Evolutionary conservation across 495 filamentous ascomycete species (phyloP).

Genomic region (Annulohypoxylon nitens): DNA sequence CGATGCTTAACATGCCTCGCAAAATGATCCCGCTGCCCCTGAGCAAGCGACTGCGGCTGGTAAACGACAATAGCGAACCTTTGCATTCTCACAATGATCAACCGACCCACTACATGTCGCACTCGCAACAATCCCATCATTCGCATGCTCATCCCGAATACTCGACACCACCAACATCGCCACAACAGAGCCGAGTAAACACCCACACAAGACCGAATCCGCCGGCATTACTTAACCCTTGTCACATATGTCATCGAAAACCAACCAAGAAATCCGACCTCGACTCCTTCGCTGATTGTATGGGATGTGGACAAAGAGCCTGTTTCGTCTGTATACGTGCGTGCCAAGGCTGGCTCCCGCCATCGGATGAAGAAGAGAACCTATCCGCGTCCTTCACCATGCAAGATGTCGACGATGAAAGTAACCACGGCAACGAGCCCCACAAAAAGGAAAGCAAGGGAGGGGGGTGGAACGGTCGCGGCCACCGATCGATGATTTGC

Average conservation of each 20-base stretch:
- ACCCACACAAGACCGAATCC: conserved; percentile 24
- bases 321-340: conserved; percentile 64
- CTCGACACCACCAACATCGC: conserved; percentile 26
- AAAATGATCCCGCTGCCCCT: conserved; percentile 53
- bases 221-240: conserved; percentile 53
- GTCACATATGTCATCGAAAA: conserved; percentile 64
- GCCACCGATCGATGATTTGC: conserved; percentile 59
- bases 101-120: conserved; percentile 21
- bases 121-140: conserved; percentile 41
- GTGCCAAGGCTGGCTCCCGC: conserved; percentile 57
- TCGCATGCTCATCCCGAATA: conserved; percentile 49
- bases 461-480: conserved; percentile 50
- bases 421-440: neutral
- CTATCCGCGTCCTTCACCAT: conserved; percentile 55
- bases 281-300: conserved; percentile 62
- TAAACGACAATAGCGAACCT: conserved; percentile 36
- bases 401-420: conserved; percentile 54
- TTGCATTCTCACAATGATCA: conserved; percentile 16
- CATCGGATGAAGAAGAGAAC: conserved; percentile 34
- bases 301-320: conserved; percentile 60
- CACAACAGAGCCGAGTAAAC: conserved; percentile 29
- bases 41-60: conserved; percentile 51
- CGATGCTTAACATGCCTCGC: conserved; percentile 39
- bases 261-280: conserved; percentile 63
- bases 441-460: conserved; percentile 33